Evolutionary conservation across 495 filamentous ascomycete species (phyloP), one percentile per base, ranked within the genome.

Genomic region (Choiromyces venosus): DNA sequence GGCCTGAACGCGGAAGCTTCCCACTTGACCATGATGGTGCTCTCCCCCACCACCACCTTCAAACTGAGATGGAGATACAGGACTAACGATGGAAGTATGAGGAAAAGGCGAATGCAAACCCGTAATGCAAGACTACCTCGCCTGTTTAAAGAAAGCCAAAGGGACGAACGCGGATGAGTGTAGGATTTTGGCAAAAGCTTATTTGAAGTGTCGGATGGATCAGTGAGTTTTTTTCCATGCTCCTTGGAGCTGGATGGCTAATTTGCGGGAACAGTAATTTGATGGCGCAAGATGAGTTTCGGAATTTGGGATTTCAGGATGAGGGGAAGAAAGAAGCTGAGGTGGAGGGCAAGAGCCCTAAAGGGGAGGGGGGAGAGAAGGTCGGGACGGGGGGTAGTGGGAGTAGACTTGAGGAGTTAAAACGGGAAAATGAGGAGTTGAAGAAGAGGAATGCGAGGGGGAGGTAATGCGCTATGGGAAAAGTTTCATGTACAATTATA

Each of bases 51-150:
- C 40, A 33, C 36, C 38, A 25, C 4, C n/a, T 25, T 10, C 36
- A 36, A 19, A 10, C 14, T 37, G 8, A 56, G 38, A 42, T 39
- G 25, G 7, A 21, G n/a, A n/a, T n/a, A n/a, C n/a, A n/a, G 36
- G 16, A 40, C 70, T 73, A 52, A 73, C 19, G 9, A n/a, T 21
- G 36, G 36, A n/a, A 6, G n/a, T 21, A n/a, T n/a, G n/a, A n/a
- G n/a, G n/a, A n/a, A n/a, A 68, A 96, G 93, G 93, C 78, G 95
- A 99, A 85, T 99, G 95, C 87, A 97, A 94, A 82, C 84, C 89
- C 70, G 86, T 95, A 70, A 97, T 97, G 87, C 86, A 84, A 9
- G 85, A 85, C 64, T 99, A 99, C 80, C 86, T 99, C 65, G 85
- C 86, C 71, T 98, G 95, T 82, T 87, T 99, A 74, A 94, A 93